A percentile compares a stretch with the other conserved stretches of the same genome.
phyloP scores from a whole-genome alignment of 1,139 yeast species.

The Saccharomyces pastorianus region DNA sequence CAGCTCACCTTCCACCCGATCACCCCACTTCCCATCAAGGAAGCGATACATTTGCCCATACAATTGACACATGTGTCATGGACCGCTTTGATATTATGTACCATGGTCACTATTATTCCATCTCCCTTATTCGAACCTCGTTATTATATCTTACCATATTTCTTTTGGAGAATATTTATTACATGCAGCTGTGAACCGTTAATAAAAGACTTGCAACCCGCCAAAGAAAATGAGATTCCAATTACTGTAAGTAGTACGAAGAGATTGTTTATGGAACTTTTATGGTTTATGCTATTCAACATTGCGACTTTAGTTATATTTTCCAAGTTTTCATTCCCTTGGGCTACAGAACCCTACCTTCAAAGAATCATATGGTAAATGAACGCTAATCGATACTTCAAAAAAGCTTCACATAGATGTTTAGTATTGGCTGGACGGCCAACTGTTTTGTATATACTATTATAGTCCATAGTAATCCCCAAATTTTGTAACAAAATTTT shows the following conservation, averaged over 20 bases:
- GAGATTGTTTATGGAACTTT: slow-evolving; percentile 46
- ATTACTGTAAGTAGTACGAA: slow-evolving; percentile 25
- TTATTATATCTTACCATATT: slow-evolving; percentile 74
- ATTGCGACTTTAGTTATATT: slow-evolving; percentile 47
- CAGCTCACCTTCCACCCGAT: slow-evolving; percentile 31
- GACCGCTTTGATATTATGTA: slow-evolving; percentile 46
- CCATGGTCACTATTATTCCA: slow-evolving; percentile 60
- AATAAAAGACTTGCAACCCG: slow-evolving; percentile 14
- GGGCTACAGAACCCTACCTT: slow-evolving; percentile 54
- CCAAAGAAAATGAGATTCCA: slow-evolving; percentile 13
- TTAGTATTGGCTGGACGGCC: background rate
- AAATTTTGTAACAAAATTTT: background rate
- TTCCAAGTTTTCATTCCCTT: slow-evolving; percentile 51
- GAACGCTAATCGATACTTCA: background rate
- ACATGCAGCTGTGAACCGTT: slow-evolving; percentile 37
- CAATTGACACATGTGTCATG: slow-evolving; percentile 38
- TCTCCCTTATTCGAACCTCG: slow-evolving; percentile 92
- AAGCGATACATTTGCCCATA: slow-evolving; percentile 31
- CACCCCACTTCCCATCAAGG: slow-evolving; percentile 32
- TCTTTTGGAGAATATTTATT: slow-evolving; percentile 60
- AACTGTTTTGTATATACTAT: background rate
- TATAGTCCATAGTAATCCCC: background rate
- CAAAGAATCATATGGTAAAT: slow-evolving; percentile 85
- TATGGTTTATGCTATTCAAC: slow-evolving; percentile 55
- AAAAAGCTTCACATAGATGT: background rate